Conservation (phyloP, 805 yeast species). For the Debaryomyces maramus region DNA sequence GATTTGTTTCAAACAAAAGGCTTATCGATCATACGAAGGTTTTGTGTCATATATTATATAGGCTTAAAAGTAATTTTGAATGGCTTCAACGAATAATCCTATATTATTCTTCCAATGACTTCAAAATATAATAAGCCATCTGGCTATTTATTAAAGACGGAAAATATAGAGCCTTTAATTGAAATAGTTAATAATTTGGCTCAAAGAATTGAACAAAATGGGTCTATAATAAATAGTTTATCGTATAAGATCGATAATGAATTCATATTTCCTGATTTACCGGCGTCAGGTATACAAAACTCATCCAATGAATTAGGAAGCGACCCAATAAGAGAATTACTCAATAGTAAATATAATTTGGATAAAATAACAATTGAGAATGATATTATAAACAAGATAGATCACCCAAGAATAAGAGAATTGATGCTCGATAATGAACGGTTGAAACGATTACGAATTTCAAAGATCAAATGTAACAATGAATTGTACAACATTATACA, state of each 20-base stretch:
- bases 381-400: slow-evolving; percentile 9
- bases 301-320: background rate
- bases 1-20: background rate
- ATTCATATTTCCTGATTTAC: slow-evolving; percentile 10
- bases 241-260: slow-evolving; percentile 22
- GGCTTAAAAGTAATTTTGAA: background rate
- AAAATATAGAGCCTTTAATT: slow-evolving; percentile 32
- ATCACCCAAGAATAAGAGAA: slow-evolving; percentile 19
- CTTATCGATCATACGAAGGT: no score
- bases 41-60: background rate
- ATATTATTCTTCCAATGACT: background rate
- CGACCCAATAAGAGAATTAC: slow-evolving; percentile 18
- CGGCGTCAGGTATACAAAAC: background rate
- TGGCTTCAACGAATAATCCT: no score
- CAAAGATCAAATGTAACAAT: slow-evolving; percentile 21
- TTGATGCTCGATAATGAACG: slow-evolving; percentile 29
- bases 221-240: slow-evolving; percentile 20
- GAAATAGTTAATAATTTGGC: slow-evolving; percentile 23
- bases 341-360: slow-evolving; percentile 28
- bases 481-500: slow-evolving; percentile 21
- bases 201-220: slow-evolving; percentile 24
- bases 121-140: background rate
- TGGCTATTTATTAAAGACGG: slow-evolving; percentile 21
- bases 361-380: slow-evolving; percentile 13
- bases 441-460: slow-evolving; percentile 19